Percentiles rank a stretch among this genome's conserved stretches.
Conservation (phyloP, 768 basidiomycete species). For the Inosperma sp. region DNA sequence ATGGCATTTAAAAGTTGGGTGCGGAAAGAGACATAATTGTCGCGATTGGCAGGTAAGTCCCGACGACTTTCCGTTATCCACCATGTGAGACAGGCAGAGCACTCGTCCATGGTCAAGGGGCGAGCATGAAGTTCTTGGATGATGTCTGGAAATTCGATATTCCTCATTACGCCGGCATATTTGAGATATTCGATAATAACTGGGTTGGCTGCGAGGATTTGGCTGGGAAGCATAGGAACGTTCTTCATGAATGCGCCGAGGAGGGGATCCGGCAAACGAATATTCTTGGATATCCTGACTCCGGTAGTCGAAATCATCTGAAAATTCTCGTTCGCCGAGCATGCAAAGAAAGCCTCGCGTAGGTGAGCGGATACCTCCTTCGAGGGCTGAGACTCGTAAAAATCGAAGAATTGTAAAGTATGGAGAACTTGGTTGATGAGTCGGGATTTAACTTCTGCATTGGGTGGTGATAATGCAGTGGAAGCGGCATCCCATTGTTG, state of each 20-base stretch:
- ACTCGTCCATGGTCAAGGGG: conserved; percentile 68
- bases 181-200: conserved; percentile 59
- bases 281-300: conserved; percentile 56
- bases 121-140: conserved; percentile 67
- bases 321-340: conserved; percentile 46
- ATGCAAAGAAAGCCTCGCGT: conserved; percentile 76
- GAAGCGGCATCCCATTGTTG: conserved; percentile 53
- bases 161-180: conserved; percentile 58
- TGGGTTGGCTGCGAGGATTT: conserved; percentile 52
- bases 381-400: conserved; percentile 83
- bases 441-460: conserved; percentile 44
- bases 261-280: conserved; percentile 69
- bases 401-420: conserved; percentile 85
- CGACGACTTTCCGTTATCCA: conserved; percentile 51
- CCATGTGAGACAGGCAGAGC: conserved; percentile 84
- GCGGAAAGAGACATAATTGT: conserved; percentile 43
- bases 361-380: conserved; percentile 66
- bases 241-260: conserved; percentile 73
- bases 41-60: conserved; percentile 27
- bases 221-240: conserved; percentile 67
- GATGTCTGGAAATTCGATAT: conserved; percentile 80
- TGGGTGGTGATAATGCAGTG: conserved; percentile 25
- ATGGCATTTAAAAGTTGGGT: conserved; percentile 67
- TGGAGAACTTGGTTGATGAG: conserved; percentile 66
- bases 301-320: conserved; percentile 75